These are phyloP conservation scores for Huntiella bhutanensis DNA, from an alignment of 2,329 filamentous ascomycete genomes.

Conservation along the genomic window DNA sequence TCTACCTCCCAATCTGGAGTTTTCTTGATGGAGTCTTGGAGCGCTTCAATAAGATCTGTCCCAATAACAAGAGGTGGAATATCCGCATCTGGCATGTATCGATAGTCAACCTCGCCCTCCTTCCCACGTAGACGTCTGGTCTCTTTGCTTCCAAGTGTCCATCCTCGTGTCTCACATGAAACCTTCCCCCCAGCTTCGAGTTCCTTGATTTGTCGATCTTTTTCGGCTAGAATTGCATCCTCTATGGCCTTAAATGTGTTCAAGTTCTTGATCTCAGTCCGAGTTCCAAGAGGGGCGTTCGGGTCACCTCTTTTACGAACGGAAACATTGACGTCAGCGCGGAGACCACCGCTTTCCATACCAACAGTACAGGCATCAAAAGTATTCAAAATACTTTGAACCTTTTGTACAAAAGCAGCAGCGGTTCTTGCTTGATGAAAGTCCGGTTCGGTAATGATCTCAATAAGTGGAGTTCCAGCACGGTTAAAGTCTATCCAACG, in stretches of 20 bases:
- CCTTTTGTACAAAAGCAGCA: slow-evolving; percentile 71
- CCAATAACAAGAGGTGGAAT: slow-evolving; percentile 62
- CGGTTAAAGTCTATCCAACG: slow-evolving; percentile 88
- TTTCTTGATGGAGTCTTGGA: slow-evolving; percentile 45
- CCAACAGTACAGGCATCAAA: slow-evolving; percentile 76
- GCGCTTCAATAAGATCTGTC: slow-evolving; percentile 43
- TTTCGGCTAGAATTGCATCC: slow-evolving; percentile 80
- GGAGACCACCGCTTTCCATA: slow-evolving; percentile 80
- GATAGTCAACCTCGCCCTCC: slow-evolving; percentile 91
- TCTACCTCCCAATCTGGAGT: slow-evolving; percentile 53
- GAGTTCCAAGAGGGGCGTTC: slow-evolving; percentile 44
- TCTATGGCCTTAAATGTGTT: slow-evolving; percentile 90
- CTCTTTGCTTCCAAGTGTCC: slow-evolving; percentile 68
- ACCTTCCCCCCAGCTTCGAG: slow-evolving; percentile 58
- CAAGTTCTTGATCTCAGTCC: slow-evolving; percentile 95
- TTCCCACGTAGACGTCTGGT: slow-evolving; percentile 74
- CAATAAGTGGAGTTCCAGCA: slow-evolving; percentile 74
- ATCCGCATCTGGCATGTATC: slow-evolving; percentile 97
- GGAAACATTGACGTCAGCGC: slow-evolving; percentile 92
- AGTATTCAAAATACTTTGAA: slow-evolving; percentile 60
- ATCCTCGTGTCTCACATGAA: slow-evolving; percentile 78
- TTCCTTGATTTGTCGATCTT: slow-evolving; percentile 68
- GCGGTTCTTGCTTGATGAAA: slow-evolving; percentile 77
- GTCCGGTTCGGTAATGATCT: slow-evolving; percentile 83
- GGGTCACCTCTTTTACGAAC: slow-evolving; percentile 37